A percentile compares a stretch with the other conserved stretches of the same genome.
phyloP scores from a whole-genome alignment of 176 grass and related monocot genomes.

The Zea luxurians region DNA sequence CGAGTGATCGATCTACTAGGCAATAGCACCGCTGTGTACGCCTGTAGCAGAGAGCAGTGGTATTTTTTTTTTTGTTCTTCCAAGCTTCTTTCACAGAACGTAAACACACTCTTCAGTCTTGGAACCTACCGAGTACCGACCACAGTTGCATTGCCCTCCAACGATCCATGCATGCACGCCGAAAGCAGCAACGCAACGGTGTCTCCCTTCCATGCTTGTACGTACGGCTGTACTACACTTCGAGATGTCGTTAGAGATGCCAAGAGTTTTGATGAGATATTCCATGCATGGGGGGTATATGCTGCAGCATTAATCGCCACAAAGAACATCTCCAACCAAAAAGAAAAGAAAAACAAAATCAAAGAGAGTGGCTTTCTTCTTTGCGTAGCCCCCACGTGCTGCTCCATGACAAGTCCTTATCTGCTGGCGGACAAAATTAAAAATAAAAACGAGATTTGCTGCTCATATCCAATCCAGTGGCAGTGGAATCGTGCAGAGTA shows the following conservation, averaged over 20 bases:
- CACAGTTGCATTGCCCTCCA: too few species aligned
- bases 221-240: background rate
- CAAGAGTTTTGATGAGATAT: background rate
- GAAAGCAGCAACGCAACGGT: background rate
- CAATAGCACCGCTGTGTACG: too few species aligned
- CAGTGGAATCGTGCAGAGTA: slow-evolving; percentile 25
- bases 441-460: background rate
- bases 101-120: too few species aligned
- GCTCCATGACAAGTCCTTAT: slow-evolving; percentile 5
- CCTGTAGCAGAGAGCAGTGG: too few species aligned
- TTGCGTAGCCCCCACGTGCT: slow-evolving; percentile 5
- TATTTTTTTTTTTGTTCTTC: too few species aligned
- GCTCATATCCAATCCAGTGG: background rate
- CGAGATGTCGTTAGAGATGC: background rate
- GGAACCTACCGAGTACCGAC: too few species aligned
- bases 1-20: too few species aligned
- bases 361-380: background rate
- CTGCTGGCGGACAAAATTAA: background rate
- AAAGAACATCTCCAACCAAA: background rate
- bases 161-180: too few species aligned
- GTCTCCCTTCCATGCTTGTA: background rate
- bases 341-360: background rate
- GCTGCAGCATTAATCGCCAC: background rate
- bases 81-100: too few species aligned
- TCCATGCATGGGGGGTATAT: background rate